Evolutionary conservation across 1,139 yeast species (phyloP).

Genomic region (Sugiyamaella xylanicola): DNA sequence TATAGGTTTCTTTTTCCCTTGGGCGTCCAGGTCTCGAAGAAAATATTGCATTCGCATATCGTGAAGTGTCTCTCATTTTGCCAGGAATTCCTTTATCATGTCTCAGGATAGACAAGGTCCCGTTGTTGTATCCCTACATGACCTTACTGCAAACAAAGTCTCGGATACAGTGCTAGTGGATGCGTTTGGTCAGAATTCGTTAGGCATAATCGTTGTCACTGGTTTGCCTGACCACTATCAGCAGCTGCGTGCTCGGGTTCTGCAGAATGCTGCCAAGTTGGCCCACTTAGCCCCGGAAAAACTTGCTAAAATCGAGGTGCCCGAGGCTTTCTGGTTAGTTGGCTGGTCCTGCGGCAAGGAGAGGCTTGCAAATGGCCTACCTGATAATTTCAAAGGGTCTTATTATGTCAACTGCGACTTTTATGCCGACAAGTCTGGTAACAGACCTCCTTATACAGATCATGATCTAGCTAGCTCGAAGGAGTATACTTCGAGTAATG

Average conservation of each 20-base stretch:
- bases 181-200: constrained; percentile 62
- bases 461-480: constrained; percentile 42
- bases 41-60: neutral
- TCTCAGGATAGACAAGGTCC: constrained; percentile 15
- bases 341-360: constrained; percentile 74
- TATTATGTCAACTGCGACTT: constrained; percentile 65
- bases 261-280: constrained; percentile 50
- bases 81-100: neutral
- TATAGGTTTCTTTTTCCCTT: too few relatives aligned
- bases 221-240: constrained; percentile 49
- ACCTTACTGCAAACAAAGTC: constrained; percentile 44
- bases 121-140: constrained; percentile 43
- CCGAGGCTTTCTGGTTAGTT: constrained; percentile 54
- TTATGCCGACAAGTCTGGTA: constrained; percentile 43
- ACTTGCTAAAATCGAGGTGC: constrained; percentile 49
- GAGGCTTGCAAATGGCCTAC: constrained; percentile 46
- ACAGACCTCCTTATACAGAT: constrained; percentile 36
- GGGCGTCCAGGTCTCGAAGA: neutral
- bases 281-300: constrained; percentile 48
- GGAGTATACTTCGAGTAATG: constrained; percentile 54
- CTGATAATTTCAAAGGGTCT: constrained; percentile 60
- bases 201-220: constrained; percentile 55
- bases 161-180: constrained; percentile 40
- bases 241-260: constrained; percentile 49
- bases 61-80: neutral